Base-by-base conservation (phyloP, 805 yeast genomes). In the Ogataea degrootiae region DNA sequence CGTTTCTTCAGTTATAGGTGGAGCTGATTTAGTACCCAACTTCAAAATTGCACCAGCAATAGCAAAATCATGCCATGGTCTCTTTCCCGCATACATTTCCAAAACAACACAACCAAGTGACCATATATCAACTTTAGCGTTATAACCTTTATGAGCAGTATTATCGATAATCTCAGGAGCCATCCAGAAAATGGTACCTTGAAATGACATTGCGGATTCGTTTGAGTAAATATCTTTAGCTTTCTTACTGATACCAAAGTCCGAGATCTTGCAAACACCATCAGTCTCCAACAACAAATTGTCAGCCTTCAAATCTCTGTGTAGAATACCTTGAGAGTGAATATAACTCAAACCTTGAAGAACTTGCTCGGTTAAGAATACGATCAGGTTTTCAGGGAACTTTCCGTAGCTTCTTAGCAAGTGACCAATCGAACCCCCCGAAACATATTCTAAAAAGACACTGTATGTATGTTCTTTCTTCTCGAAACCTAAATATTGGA, bases 121-220 rank as follows among this genome's bases (percentile, higher is more conserved):
- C 99, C 99, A 94, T 37, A 94, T 91, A 67, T 94, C 99, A 22
- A 94, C 90, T 67, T 94, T 94, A 19, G 99, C 99, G 71, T 96
- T 88, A 64, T 94, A 94, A 0, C 99, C 99, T 62, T 85, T 94
- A 52, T 81, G 84, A 3, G 80, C 82, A 19, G 82, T 82, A 49
- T 88, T 89, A 62, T 90, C 92, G 43, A 94, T 90, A 54, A 95
- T 96, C 62, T 94, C 99, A 0, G 99, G 99, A 1, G 99, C 99
- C 99, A 94, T 94, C 99, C 99, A 94, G 65, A 91, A 94, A 1
- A 95, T 89, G 0, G 99, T 91, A 22, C 99, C 99, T 67, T 95
- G 96, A 52, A 67, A 64, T 12, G 97, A 91, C 96, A 91, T 87
- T 46, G 89, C 97, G 4, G 96, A 89, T 58, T 88, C 83, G 64